Percentiles rank a stretch among this genome's conserved stretches.
Conservation (phyloP, 1,284 basidiomycete species). For the Melampsora occidentalis region DNA sequence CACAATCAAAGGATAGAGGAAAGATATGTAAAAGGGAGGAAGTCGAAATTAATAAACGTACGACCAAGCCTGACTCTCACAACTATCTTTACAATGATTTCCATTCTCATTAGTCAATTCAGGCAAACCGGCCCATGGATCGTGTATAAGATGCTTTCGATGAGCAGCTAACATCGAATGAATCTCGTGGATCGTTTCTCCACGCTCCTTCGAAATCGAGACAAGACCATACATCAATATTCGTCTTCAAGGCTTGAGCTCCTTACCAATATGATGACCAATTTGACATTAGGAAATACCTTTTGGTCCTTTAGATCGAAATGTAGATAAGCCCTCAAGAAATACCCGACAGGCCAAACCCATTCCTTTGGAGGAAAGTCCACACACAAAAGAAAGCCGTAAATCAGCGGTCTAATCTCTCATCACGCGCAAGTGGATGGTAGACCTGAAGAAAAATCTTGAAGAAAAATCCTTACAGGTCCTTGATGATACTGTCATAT, state of each 20-base stretch:
- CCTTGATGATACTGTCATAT: slow-evolving; percentile 58
- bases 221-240: slow-evolving; percentile 15
- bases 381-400: no score
- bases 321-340: slow-evolving; percentile 83
- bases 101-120: slow-evolving; percentile 68
- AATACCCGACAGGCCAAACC: slow-evolving; percentile 66
- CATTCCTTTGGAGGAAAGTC: slow-evolving; percentile 64
- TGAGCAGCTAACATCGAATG: slow-evolving; percentile 68
- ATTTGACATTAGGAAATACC: slow-evolving; percentile 48
- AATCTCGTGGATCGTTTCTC: slow-evolving; percentile 72
- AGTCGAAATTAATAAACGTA: background rate
- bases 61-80: slow-evolving; percentile 69
- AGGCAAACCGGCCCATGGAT: slow-evolving; percentile 85
- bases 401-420: background rate
- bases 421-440: background rate
- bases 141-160: slow-evolving; percentile 69
- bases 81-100: slow-evolving; percentile 75
- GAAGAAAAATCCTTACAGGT: slow-evolving; percentile 48
- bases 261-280: background rate
- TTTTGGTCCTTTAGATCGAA: slow-evolving; percentile 68
- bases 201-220: slow-evolving; percentile 61
- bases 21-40: background rate
- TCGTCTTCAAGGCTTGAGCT: background rate
- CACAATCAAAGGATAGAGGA: background rate
- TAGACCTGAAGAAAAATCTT: background rate